Percentiles rank a stretch among this genome's conserved stretches.
phyloP scores from a whole-genome alignment of 352 stramenopile species.

The Aphanomyces euteiches region DNA sequence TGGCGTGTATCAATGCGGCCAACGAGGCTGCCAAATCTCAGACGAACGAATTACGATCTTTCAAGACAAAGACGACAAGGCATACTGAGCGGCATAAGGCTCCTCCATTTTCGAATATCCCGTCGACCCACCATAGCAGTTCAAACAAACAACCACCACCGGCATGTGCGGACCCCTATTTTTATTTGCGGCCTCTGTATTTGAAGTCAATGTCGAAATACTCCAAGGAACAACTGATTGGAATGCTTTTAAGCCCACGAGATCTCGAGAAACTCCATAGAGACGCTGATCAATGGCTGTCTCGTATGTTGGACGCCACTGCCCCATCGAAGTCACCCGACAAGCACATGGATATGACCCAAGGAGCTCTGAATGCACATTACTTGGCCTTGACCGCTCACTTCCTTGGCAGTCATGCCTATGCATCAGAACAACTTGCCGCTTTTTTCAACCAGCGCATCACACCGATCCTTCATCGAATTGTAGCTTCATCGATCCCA shows the following conservation, averaged over 20 bases:
- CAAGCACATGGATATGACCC: slow-evolving; percentile 10
- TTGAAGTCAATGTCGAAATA: not conserved
- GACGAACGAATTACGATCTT: not conserved
- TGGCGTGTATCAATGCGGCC: not conserved
- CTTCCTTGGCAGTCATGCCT: slow-evolving; percentile 19
- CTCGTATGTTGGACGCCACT: not conserved
- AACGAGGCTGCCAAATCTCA: not conserved
- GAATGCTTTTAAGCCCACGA: slow-evolving; percentile 6
- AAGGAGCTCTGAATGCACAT: slow-evolving; percentile 6
- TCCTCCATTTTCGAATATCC: not conserved
- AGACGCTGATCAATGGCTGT: slow-evolving; percentile 2
- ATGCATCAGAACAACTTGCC: not conserved
- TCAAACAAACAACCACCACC: too few species aligned
- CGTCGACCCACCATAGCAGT: not conserved
- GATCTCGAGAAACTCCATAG: slow-evolving; percentile 14
- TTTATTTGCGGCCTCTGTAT: slow-evolving; percentile 10
- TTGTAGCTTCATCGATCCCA: not conserved
- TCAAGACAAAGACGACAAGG: too few species aligned
- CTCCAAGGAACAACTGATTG: slow-evolving; percentile 4
- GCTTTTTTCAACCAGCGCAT: not conserved
- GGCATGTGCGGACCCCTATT: slow-evolving; percentile 7
- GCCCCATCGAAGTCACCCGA: not conserved
- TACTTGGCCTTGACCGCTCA: slow-evolving; percentile 23
- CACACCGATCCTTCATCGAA: not conserved
- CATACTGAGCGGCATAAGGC: too few species aligned